Percentiles rank a stretch among this genome's conserved stretches.
phyloP scores from a whole-genome alignment of 192 early-diverging fungal species.

The Dimargaris xerosporica region DNA sequence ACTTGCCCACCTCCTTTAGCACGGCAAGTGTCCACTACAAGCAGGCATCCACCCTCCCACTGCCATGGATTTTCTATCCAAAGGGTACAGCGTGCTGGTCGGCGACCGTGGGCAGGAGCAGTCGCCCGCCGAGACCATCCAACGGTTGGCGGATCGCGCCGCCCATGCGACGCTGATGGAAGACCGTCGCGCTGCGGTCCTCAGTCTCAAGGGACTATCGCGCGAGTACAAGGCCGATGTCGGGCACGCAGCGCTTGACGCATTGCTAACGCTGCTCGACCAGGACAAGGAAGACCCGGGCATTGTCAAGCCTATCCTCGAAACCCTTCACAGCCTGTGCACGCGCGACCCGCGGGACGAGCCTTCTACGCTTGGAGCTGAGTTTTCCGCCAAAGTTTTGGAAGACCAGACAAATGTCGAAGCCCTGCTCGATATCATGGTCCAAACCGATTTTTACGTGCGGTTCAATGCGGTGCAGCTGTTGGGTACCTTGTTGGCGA shows the following conservation, averaged over 20 bases:
- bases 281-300: slow-evolving; percentile 75
- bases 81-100: slow-evolving; percentile 42
- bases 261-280: slow-evolving; percentile 58
- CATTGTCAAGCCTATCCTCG: slow-evolving; percentile 69
- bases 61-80: slow-evolving; percentile 42
- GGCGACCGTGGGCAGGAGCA: slow-evolving; percentile 48
- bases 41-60: too few species aligned
- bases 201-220: slow-evolving; percentile 70
- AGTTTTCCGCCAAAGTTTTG: slow-evolving; percentile 11
- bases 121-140: slow-evolving; percentile 59
- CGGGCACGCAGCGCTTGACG: slow-evolving; percentile 57
- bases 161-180: slow-evolving; percentile 74
- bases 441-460: slow-evolving; percentile 88
- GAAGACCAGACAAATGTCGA: slow-evolving; percentile 50
- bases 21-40: too few species aligned
- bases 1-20: too few species aligned
- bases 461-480: slow-evolving; percentile 84
- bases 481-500: slow-evolving; percentile 54
- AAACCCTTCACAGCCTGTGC: slow-evolving; percentile 55
- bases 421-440: slow-evolving; percentile 69
- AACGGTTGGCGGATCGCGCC: slow-evolving; percentile 68
- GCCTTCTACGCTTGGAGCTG: slow-evolving; percentile 6
- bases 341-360: slow-evolving; percentile 32
- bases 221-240: slow-evolving; percentile 77
- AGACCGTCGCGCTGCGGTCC: slow-evolving; percentile 75